phyloP scores from a whole-genome alignment of 2,329 filamentous ascomycete species.

The Alternaria infectoria region DNA sequence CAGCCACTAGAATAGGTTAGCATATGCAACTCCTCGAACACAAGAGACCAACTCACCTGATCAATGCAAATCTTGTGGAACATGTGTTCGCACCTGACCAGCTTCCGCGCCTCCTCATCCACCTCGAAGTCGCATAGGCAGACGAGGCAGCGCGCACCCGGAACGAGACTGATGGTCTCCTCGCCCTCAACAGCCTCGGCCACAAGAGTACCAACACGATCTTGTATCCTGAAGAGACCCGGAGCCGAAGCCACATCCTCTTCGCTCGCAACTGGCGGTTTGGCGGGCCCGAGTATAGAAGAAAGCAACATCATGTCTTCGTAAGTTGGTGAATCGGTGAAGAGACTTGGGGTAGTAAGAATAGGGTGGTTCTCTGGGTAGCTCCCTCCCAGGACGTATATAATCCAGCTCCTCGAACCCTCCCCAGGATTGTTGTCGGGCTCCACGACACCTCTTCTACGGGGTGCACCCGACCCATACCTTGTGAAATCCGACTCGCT shows the following conservation, averaged over 20 bases:
- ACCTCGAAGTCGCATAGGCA: slow-evolving; percentile 71
- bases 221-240: slow-evolving; percentile 62
- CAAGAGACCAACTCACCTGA: slow-evolving; percentile 57
- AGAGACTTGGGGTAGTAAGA: slow-evolving; percentile 71
- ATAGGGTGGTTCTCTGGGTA: slow-evolving; percentile 74
- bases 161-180: slow-evolving; percentile 35
- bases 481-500: slow-evolving; percentile 67
- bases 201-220: slow-evolving; percentile 49
- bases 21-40: neutral
- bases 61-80: slow-evolving; percentile 75
- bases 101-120: slow-evolving; percentile 65
- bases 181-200: slow-evolving; percentile 55
- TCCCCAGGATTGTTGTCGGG: slow-evolving; percentile 62
- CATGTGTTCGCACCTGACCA: slow-evolving; percentile 69
- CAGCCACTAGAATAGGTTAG: slow-evolving; percentile 61
- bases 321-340: slow-evolving; percentile 74
- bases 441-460: slow-evolving; percentile 68
- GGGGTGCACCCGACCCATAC: slow-evolving; percentile 67
- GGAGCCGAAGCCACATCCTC: slow-evolving; percentile 68
- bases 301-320: slow-evolving; percentile 75
- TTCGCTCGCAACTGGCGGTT: slow-evolving; percentile 70
- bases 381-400: slow-evolving; percentile 73
- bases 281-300: slow-evolving; percentile 69
- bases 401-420: slow-evolving; percentile 71
- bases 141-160: slow-evolving; percentile 66